phyloP scores from a whole-genome alignment of 768 basidiomycete species.

The Panaeolus cyanescens region DNA sequence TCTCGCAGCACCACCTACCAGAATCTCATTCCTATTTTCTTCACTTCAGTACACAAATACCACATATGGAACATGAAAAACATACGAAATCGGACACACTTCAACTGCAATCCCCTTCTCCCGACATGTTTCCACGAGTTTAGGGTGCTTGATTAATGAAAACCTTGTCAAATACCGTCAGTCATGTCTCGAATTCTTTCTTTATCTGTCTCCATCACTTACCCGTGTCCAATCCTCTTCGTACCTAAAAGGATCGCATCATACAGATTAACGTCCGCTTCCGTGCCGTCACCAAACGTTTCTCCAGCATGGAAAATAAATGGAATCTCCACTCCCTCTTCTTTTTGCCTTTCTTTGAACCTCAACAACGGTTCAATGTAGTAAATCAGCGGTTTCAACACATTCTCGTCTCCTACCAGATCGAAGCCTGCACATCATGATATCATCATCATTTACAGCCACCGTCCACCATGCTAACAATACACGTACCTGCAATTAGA shows the following conservation, averaged over 20 bases:
- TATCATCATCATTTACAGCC: neutral
- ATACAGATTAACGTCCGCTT: conserved; percentile 72
- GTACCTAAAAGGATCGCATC: conserved; percentile 80
- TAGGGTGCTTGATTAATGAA: conserved; percentile 77
- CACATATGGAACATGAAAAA: conserved; percentile 13
- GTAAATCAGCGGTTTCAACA: conserved; percentile 55
- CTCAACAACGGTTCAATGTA: conserved; percentile 62
- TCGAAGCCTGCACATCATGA: conserved; percentile 59
- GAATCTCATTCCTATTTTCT: conserved; percentile 63
- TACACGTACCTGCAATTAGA: conserved; percentile 59
- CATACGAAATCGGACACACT: conserved; percentile 82
- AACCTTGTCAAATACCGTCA: conserved; percentile 41
- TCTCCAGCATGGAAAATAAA: conserved; percentile 84
- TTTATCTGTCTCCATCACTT: conserved; percentile 4
- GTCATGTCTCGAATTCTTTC: neutral
- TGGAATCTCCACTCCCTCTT: conserved; percentile 64
- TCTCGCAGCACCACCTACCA: conserved; percentile 41
- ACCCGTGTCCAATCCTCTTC: conserved; percentile 85
- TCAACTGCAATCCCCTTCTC: conserved; percentile 68
- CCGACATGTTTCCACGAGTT: conserved; percentile 66
- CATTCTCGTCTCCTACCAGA: conserved; percentile 77
- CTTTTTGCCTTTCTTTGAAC: conserved; percentile 59
- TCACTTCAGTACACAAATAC: conserved; percentile 4
- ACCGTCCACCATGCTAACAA: neutral
- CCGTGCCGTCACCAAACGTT: conserved; percentile 74